Evolutionary conservation across 768 basidiomycete species (phyloP), one percentile per base, ranked within the genome.

Genomic region (Auricularia cornea): DNA sequence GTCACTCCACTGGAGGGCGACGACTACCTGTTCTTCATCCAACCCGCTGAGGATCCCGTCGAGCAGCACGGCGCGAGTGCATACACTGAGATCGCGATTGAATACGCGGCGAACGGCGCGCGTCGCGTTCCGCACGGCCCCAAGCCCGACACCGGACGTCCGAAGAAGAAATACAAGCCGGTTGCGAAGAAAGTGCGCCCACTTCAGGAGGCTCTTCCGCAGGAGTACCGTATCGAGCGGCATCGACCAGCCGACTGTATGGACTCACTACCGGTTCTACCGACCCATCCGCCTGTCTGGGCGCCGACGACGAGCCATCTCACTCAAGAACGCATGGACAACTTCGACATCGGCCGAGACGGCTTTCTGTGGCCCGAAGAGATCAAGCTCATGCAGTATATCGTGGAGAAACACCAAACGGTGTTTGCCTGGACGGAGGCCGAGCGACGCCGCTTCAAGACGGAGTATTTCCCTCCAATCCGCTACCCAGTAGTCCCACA

Each of bases 401-500:
- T 69, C 8, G 60, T 70, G 62, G 60, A 52, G 29, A 8, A 30
- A 1, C 63, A 71, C 1, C 40, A 71, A 10, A 60, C 33, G 4
- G 68, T 33, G 2, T 63, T 72, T 32, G 63, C 69, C 20, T 72
- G 67, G 67, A 31, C 70, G 11, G 67, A 66, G 2, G 23, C 38
- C 1, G 65, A 71, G 41, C 64, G 63, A 4, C 65, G 70, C 5
- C 20, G 26, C 1, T 69, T 69, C 38, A 57, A 51, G 3, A 29
- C 26, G 16, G 65, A 71, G n/a, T 73, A 69, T 70, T 68, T 77
- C 70, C 60, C 64, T 1, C 70, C 67, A 0, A 71, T 72, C 38
- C 72, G 72, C 52, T 75, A 78, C 6, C 77, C 76, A 0, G 74
- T 74, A 3, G 72, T 74, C 1, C 65, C 70, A 2, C 79, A 80